Evolutionary conservation across 352 stramenopile genomes (phyloP), one percentile per base, ranked within the genome.

Genomic region (Pythium vanterpoolii): DNA sequence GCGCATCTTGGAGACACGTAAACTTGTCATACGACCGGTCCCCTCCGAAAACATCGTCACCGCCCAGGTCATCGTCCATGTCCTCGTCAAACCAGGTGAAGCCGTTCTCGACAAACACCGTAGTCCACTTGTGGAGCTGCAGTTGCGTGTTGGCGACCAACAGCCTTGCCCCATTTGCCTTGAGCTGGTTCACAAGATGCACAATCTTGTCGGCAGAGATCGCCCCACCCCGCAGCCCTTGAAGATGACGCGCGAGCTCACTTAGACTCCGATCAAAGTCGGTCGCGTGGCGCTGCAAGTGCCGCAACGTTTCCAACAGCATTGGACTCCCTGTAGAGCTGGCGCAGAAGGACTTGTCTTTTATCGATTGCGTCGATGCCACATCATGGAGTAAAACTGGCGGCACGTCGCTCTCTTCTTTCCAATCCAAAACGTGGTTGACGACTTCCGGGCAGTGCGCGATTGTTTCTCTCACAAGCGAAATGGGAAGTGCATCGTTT

Each of bases 21-120:
- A 90, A 92, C 48, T 88, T 89, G 69, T 92, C 82, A 56, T 92
- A 92, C 6, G 80, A 89, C 46, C 75, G 72, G 24, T 84, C 75
- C 6, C 51, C 52, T 38, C 77, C 58, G 5, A 61, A 19, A 9
- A 19, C 28, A 19, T 46, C 14, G 36, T 53, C 26, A 11, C 38
- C 42, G 11, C 56, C 53, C 23, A 48, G 24, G 74, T 70, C 53
- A 33, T 67, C 71, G 16, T 80, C 68, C 40, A 77, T 38, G 19
- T 72, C 56, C 14, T 85, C 68, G 59, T 87, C 74, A 62, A 88
- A 81, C 82, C 82, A 92, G 27, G 71, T 69, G 28, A 71, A 89
- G 0, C 69, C 69, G n/a, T 83, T 83, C 10, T 77, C 73, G 13
- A 80, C 60, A 52, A 89, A 92, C n/a, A 90, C 68, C 0, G 77